These are phyloP conservation scores for Fonsecaea pedrosoi DNA, from an alignment of 2,329 filamentous ascomycete genomes.

Conservation along the genomic window DNA sequence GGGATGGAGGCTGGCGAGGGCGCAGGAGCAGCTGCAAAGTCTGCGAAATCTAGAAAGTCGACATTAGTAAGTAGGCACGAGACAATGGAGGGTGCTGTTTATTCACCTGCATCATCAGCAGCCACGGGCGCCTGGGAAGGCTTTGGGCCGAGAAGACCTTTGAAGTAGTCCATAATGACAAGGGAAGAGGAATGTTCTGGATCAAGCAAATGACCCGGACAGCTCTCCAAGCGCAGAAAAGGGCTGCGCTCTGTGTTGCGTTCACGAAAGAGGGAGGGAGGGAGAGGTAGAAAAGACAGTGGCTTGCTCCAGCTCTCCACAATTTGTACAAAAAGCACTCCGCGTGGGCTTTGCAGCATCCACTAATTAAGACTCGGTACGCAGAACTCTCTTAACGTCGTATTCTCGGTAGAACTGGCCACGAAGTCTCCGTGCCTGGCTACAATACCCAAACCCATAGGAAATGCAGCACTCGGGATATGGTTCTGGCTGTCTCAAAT, in stretches of 20 bases:
- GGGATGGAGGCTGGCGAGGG: constrained; percentile 52
- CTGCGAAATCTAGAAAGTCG: constrained; percentile 77
- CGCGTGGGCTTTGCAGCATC: background rate
- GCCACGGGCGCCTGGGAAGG: constrained; percentile 39
- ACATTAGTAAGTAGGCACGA: constrained; percentile 6
- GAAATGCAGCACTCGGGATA: background rate
- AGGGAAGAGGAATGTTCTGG: constrained; percentile 8
- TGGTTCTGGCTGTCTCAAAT: background rate
- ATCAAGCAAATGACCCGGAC: constrained; percentile 37
- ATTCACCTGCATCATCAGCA: constrained; percentile 41
- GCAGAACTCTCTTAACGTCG: background rate
- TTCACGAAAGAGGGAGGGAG: background rate
- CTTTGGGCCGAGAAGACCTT: constrained; percentile 40
- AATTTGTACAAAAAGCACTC: background rate
- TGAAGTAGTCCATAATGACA: constrained; percentile 40
- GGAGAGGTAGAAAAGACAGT: constrained; percentile 4
- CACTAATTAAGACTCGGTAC: background rate
- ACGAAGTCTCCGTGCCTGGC: constrained; percentile 1
- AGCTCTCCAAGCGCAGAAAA: constrained; percentile 7
- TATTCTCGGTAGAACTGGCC: background rate
- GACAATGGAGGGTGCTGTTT: background rate
- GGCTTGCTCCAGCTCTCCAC: constrained; percentile 17
- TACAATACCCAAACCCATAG: background rate
- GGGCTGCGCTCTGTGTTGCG: background rate
- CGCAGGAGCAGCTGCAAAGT: constrained; percentile 71